Evolutionary conservation across 2,329 filamentous ascomycete genomes (phyloP).

Genomic region (Phialophora tarda): DNA sequence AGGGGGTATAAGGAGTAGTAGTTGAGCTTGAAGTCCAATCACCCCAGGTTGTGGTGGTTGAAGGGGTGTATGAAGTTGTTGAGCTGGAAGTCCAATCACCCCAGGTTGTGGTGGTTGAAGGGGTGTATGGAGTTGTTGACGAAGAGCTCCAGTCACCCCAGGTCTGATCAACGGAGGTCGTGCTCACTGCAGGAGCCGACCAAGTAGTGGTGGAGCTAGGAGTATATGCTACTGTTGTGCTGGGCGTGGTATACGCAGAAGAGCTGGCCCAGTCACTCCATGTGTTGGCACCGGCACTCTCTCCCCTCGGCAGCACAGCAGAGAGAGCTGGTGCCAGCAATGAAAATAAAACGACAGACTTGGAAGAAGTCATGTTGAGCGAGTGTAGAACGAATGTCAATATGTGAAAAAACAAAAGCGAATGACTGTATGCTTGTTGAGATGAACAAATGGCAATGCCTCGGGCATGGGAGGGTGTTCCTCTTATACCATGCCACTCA

Average conservation of each 20-base stretch:
- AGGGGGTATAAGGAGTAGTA: constrained; percentile 5
- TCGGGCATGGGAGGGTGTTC: not conserved
- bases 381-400: constrained; percentile 18
- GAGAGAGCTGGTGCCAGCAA: constrained; percentile 29
- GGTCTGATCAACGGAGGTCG: not conserved
- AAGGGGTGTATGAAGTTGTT: constrained; percentile 2
- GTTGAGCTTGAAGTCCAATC: constrained; percentile 10
- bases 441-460: constrained; percentile 5
- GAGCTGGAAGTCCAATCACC: constrained; percentile 11
- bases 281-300: not conserved
- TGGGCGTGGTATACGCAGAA: constrained; percentile 15
- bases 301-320: constrained; percentile 24
- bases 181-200: not conserved
- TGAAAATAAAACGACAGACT: constrained; percentile 34
- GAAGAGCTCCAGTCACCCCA: not conserved
- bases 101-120: not conserved
- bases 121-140: not conserved
- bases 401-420: constrained; percentile 2
- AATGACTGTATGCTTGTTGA: constrained; percentile 6
- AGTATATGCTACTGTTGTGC: constrained; percentile 7
- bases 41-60: constrained; percentile 1
- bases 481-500: constrained; percentile 19
- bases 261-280: constrained; percentile 14
- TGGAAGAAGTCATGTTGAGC: constrained; percentile 23
- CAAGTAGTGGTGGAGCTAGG: not conserved